These are phyloP conservation scores for Rhizoclosmatium sp. DNA, from an alignment of 192 early-diverging fungal species.

Conservation along the genomic window DNA sequence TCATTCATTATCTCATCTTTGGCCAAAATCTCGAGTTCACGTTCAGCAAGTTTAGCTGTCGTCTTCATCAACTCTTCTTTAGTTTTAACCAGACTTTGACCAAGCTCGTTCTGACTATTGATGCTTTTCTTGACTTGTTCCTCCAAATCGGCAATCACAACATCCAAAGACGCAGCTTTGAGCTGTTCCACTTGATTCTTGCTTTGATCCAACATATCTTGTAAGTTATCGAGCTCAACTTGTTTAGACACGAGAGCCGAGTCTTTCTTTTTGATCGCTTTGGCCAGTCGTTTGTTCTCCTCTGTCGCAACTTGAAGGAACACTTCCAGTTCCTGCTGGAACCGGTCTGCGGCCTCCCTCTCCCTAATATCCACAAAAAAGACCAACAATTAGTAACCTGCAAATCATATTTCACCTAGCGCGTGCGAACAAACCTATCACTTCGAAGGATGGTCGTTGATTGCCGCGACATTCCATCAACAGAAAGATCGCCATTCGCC, in stretches of 20 bases:
- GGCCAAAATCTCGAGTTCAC: background rate
- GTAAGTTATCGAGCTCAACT: conserved; percentile 17
- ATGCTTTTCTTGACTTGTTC: background rate
- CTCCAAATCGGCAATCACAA: conserved; percentile 5
- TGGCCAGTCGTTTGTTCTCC: background rate
- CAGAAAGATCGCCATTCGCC: too few relatives aligned
- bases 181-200: conserved; percentile 2
- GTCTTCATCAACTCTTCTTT: conserved; percentile 28
- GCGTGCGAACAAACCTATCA: too few relatives aligned
- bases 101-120: background rate
- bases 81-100: background rate
- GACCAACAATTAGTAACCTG: too few relatives aligned
- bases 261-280: background rate
- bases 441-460: too few relatives aligned
- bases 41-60: conserved; percentile 12
- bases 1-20: background rate
- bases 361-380: too few relatives aligned
- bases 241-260: background rate
- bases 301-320: conserved; percentile 5
- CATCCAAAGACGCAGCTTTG: background rate
- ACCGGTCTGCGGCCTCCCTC: too few relatives aligned
- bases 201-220: background rate
- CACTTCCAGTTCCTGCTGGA: too few relatives aligned
- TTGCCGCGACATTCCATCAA: too few relatives aligned
- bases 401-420: too few relatives aligned